Conservation (phyloP, 306 rosid genomes). For the Datisca glomerata region DNA sequence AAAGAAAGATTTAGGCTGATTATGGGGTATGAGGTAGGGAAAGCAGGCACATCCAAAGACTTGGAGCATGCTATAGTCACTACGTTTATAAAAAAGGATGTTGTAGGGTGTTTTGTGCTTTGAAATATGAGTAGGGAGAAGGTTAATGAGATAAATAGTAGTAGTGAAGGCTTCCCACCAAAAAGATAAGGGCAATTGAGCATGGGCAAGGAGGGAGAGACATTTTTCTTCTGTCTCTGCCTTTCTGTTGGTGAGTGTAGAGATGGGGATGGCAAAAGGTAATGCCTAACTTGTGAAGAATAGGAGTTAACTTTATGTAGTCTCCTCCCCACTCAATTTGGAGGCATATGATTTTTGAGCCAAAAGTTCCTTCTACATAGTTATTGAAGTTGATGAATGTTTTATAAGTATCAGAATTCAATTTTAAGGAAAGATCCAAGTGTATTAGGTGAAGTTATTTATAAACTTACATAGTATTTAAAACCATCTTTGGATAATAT, state of each 20-base stretch:
- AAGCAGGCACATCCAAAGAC: background rate
- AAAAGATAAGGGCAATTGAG: background rate
- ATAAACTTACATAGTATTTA: background rate
- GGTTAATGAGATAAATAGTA: background rate
- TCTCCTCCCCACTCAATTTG: too few relatives aligned
- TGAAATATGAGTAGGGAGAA: background rate
- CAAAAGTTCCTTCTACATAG: too few relatives aligned
- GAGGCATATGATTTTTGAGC: too few relatives aligned
- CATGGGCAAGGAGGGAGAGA: background rate
- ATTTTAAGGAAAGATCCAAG: background rate
- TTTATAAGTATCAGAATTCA: too few relatives aligned
- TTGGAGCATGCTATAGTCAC: background rate
- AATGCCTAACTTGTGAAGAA: too few relatives aligned
- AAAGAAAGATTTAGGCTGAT: background rate
- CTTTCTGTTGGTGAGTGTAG: background rate
- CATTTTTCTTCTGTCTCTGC: background rate
- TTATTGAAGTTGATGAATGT: too few relatives aligned
- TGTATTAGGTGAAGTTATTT: background rate
- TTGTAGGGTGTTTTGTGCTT: background rate
- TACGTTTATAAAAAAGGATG: background rate
- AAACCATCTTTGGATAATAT: background rate
- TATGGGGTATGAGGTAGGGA: background rate
- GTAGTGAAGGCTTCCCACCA: background rate
- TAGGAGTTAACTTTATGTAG: too few relatives aligned
- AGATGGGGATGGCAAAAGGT: too few relatives aligned